phyloP scores from a whole-genome alignment of 257 asterid genomes.

The Eustoma russellianum region DNA sequence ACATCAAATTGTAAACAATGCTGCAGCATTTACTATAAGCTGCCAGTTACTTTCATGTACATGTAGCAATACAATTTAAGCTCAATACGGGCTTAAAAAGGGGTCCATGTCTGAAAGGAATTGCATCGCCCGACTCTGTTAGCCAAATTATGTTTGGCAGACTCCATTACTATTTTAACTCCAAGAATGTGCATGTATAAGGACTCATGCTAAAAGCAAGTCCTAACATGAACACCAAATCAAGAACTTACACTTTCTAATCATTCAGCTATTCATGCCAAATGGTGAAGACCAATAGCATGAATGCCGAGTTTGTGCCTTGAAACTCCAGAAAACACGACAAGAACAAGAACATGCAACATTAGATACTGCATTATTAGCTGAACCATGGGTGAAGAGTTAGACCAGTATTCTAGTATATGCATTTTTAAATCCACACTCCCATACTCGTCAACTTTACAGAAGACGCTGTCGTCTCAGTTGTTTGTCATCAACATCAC shows the following conservation, averaged over 20 bases:
- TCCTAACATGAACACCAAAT: neutral
- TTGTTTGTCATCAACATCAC: too few species aligned
- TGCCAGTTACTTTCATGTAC: conserved; percentile 13
- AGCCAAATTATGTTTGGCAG: conserved; percentile 10
- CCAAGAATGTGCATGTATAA: too few species aligned
- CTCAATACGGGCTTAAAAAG: conserved; percentile 18
- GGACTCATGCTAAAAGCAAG: conserved; percentile 1
- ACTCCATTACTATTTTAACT: too few species aligned
- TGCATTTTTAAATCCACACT: conserved; percentile 1
- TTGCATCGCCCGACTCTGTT: conserved; percentile 11
- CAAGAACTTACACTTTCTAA: too few species aligned
- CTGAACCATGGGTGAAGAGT: neutral
- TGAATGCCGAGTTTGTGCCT: neutral
- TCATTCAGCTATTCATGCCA: too few species aligned
- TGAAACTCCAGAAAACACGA: too few species aligned
- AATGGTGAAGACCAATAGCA: neutral
- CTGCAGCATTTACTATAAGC: neutral
- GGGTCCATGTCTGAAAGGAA: conserved; percentile 14
- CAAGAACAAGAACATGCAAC: neutral
- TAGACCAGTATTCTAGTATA: neutral
- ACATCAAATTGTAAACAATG: too few species aligned
- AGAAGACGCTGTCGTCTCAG: too few species aligned
- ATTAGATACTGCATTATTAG: neutral
- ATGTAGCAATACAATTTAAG: conserved; percentile 20
- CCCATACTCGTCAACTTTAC: conserved; percentile 4